A percentile compares a stretch with the other conserved stretches of the same genome.
These are phyloP conservation scores for Kwoniella pini DNA, from an alignment of 768 basidiomycete species.

Conservation along the genomic window DNA sequence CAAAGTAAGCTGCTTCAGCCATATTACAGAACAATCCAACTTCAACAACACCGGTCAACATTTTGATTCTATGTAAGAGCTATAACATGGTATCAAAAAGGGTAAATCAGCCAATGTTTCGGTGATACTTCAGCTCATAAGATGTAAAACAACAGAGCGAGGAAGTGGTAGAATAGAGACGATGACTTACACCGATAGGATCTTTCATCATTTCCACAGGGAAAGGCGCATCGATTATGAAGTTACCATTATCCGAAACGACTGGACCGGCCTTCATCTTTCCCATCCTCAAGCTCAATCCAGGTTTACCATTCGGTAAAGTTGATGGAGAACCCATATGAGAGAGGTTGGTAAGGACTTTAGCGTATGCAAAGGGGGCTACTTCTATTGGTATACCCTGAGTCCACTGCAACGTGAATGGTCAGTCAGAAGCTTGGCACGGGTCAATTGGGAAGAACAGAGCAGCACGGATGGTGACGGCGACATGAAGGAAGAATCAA, in stretches of 20 bases:
- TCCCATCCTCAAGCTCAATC: conserved; percentile 85
- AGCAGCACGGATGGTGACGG: too few species aligned
- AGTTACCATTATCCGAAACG: conserved; percentile 95
- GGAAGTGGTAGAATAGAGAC: not conserved
- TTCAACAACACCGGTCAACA: conserved; percentile 97
- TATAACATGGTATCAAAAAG: too few species aligned
- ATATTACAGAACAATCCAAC: conserved; percentile 95
- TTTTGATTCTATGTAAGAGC: conserved; percentile 80
- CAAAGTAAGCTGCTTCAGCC: conserved; percentile 92
- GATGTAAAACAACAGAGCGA: not conserved
- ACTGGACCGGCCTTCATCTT: conserved; percentile 86
- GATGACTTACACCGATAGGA: conserved; percentile 62
- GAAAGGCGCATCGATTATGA: conserved; percentile 96
- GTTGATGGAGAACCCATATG: conserved; percentile 47
- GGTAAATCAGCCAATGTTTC: too few species aligned
- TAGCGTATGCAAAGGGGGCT: conserved; percentile 91
- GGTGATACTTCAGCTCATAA: conserved; percentile 14
- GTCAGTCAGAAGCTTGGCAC: too few species aligned
- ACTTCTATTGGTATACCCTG: conserved; percentile 96
- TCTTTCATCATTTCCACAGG: conserved; percentile 66
- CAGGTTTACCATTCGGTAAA: conserved; percentile 53
- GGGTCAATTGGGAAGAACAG: too few species aligned
- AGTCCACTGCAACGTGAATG: conserved; percentile 62
- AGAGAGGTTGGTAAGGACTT: conserved; percentile 72
- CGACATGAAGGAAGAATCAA: too few species aligned